Evolutionary conservation across 2,329 filamentous ascomycete genomes (phyloP).

Genomic region (Aspergillus sp.): DNA sequence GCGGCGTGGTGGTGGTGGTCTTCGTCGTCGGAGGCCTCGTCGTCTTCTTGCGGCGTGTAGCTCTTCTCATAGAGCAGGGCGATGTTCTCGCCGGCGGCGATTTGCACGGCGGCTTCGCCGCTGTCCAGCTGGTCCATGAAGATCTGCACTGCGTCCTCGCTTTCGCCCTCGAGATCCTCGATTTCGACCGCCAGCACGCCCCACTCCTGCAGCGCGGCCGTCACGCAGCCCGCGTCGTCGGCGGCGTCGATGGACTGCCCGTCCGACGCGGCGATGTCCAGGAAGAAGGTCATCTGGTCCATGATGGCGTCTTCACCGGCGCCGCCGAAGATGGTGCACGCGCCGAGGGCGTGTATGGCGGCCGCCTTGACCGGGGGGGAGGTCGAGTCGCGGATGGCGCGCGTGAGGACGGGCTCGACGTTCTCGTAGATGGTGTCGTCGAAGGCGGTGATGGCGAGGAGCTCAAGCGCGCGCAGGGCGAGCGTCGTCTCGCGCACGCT

Average conservation of each 20-base stretch:
- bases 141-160: constrained; percentile 70
- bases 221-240: constrained; percentile 69
- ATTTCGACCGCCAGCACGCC: constrained; percentile 74
- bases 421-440: constrained; percentile 65
- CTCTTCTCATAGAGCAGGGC: constrained; percentile 78
- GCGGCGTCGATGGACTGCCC: constrained; percentile 68
- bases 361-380: constrained; percentile 63
- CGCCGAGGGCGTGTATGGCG: constrained; percentile 70
- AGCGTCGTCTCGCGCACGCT: constrained; percentile 67
- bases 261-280: constrained; percentile 77
- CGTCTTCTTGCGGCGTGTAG: constrained; percentile 57
- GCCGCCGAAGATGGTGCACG: constrained; percentile 73
- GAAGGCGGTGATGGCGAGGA: constrained; percentile 66
- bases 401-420: constrained; percentile 58
- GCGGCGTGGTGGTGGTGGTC: constrained; percentile 15
- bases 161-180: constrained; percentile 69
- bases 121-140: constrained; percentile 85
- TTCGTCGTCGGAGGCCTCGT: constrained; percentile 52
- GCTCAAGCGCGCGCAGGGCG: constrained; percentile 68
- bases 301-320: constrained; percentile 65
- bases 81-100: constrained; percentile 75
- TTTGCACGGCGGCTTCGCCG: constrained; percentile 67
- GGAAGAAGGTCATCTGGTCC: constrained; percentile 70
- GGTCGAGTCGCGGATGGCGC: constrained; percentile 64
- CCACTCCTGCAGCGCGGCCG: constrained; percentile 74